Conservation (phyloP, 2,329 filamentous ascomycete species). For the Helotiales sp. region DNA sequence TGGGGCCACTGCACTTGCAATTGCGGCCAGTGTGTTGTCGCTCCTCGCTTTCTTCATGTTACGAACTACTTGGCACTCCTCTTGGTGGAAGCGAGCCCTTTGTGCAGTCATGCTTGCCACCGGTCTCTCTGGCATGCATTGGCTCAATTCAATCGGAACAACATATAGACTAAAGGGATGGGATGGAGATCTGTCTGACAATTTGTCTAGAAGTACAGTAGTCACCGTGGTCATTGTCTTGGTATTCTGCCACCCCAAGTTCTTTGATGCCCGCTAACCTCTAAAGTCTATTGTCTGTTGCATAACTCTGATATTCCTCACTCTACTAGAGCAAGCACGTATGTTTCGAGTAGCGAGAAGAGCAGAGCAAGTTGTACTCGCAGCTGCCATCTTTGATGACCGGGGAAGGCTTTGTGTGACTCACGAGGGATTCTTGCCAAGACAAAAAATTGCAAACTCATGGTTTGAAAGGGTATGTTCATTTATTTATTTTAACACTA, state of each 20-base stretch:
- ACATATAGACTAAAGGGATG: slow-evolving; percentile 62
- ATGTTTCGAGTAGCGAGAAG: slow-evolving; percentile 41
- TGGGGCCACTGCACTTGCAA: slow-evolving; percentile 73
- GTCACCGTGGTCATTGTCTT: slow-evolving; percentile 75
- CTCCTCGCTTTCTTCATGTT: slow-evolving; percentile 80
- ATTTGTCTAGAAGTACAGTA: slow-evolving; percentile 66
- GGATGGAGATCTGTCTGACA: slow-evolving; percentile 46
- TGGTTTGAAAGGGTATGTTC: slow-evolving; percentile 66
- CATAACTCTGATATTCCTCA: slow-evolving; percentile 58
- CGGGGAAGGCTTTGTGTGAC: slow-evolving; percentile 71
- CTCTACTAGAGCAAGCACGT: slow-evolving; percentile 54
- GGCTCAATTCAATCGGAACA: slow-evolving; percentile 77
- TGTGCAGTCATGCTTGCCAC: slow-evolving; percentile 72
- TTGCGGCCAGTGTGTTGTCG: slow-evolving; percentile 71
- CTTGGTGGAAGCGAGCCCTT: slow-evolving; percentile 74
- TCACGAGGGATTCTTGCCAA: slow-evolving; percentile 71
- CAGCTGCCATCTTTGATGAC: slow-evolving; percentile 69
- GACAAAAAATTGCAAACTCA: slow-evolving; percentile 77
- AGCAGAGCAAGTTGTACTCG: slow-evolving; percentile 59
- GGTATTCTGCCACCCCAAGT: slow-evolving; percentile 50
- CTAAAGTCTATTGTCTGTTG: slow-evolving; percentile 64
- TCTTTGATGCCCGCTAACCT: slow-evolving; percentile 46
- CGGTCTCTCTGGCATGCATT: slow-evolving; percentile 87
- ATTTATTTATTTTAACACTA: not conserved
- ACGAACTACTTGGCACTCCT: slow-evolving; percentile 76